Percentiles rank a stretch among this genome's conserved stretches.
These are phyloP conservation scores for Sphaerulina populicola DNA, from an alignment of 2,329 filamentous ascomycete genomes.

Conservation along the genomic window DNA sequence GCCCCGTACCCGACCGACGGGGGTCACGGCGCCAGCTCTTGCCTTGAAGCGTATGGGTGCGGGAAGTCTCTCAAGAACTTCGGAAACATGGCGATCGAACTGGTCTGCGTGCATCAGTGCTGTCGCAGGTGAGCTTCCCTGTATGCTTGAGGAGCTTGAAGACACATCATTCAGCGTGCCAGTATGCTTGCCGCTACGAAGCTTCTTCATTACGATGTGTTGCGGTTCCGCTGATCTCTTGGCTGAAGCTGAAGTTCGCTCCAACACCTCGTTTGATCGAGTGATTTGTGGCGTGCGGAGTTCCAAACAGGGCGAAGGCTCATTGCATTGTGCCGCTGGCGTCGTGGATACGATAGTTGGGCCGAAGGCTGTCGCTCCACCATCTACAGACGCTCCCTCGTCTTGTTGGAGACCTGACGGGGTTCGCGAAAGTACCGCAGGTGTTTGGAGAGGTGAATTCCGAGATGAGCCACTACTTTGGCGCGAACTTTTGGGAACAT, in stretches of 20 bases:
- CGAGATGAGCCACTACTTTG: constrained; percentile 16
- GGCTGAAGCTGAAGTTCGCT: constrained; percentile 7
- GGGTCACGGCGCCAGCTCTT: constrained; percentile 40
- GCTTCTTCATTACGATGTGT: constrained; percentile 39
- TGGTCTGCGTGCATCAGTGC: constrained; percentile 27
- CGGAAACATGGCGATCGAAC: constrained; percentile 49
- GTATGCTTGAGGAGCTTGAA: background rate
- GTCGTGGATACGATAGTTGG: constrained; percentile 1
- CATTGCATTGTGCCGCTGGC: background rate
- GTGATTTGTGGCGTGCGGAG: background rate
- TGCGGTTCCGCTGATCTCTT: constrained; percentile 31
- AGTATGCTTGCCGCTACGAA: constrained; percentile 22
- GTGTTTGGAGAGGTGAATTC: constrained; percentile 14
- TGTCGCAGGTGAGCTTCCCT: background rate
- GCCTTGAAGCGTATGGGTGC: constrained; percentile 67
- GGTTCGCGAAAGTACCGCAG: constrained; percentile 1
- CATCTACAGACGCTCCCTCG: background rate
- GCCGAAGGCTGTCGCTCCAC: background rate
- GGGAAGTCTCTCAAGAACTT: constrained; percentile 30
- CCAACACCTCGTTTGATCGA: constrained; percentile 1
- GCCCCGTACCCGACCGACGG: constrained; percentile 17
- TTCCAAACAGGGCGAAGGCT: constrained; percentile 1
- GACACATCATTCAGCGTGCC: constrained; percentile 6
- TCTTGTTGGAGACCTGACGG: background rate
- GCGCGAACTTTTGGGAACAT: constrained; percentile 20